Conservation (phyloP, 805 yeast genomes). For the Ogataea thermomethanolica region DNA sequence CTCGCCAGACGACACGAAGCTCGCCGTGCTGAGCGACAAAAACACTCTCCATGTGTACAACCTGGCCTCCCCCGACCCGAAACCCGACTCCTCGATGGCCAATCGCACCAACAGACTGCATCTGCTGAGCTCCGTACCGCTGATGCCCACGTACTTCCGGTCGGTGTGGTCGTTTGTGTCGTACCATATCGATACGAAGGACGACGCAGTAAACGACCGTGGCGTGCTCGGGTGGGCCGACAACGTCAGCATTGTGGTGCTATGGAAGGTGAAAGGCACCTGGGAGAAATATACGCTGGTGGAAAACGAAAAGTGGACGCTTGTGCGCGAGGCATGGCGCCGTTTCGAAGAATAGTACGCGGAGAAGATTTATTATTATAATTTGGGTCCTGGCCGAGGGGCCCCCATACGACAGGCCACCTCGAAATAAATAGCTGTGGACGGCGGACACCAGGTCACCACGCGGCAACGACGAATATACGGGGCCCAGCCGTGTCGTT, state of each 20-base stretch:
- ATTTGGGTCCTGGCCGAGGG: conserved; percentile 1
- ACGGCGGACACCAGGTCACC: not conserved
- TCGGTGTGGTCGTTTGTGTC: conserved; percentile 89
- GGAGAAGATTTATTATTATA: not conserved
- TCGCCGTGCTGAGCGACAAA: conserved; percentile 88
- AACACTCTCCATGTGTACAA: conserved; percentile 85
- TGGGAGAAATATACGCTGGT: conserved; percentile 86
- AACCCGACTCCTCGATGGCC: conserved; percentile 19
- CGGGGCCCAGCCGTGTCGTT: conserved; percentile 2
- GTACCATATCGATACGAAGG: conserved; percentile 44
- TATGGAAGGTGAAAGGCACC: conserved; percentile 70
- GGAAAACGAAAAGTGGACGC: conserved; percentile 52
- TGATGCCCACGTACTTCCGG: conserved; percentile 62
- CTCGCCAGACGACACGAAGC: conserved; percentile 66
- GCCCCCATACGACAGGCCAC: not conserved
- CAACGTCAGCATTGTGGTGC: conserved; percentile 65
- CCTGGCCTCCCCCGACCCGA: conserved; percentile 33
- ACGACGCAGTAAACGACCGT: conserved; percentile 29
- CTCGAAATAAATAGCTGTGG: conserved; percentile 1
- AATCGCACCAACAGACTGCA: conserved; percentile 51
- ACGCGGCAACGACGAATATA: conserved; percentile 2
- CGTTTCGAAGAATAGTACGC: conserved; percentile 38
- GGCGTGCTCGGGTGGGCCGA: conserved; percentile 74
- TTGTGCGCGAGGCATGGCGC: conserved; percentile 72
- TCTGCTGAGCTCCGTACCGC: conserved; percentile 56